Percentiles rank a stretch among this genome's conserved stretches.
phyloP scores from a whole-genome alignment of 2,329 filamentous ascomycete species.

The Tolypocladium paradoxum region DNA sequence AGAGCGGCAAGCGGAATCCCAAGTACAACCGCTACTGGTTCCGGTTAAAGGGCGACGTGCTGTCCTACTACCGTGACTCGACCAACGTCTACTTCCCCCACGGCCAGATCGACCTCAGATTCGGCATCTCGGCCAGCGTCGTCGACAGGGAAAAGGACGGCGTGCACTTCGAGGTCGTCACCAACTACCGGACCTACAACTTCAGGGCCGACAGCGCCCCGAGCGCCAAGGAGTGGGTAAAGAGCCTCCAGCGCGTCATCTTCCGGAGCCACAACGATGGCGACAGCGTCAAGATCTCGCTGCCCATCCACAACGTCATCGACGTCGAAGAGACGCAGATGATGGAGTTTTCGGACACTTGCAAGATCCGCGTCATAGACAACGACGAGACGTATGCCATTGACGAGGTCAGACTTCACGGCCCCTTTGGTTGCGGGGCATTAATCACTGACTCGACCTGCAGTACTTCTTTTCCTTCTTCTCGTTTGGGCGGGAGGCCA shows the following conservation, averaged over 20 bases:
- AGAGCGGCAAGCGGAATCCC: conserved; percentile 79
- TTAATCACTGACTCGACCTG: conserved; percentile 1
- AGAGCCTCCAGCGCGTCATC: conserved; percentile 84
- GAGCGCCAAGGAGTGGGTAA: conserved; percentile 95
- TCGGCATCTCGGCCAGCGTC: conserved; percentile 77
- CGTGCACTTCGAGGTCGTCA: conserved; percentile 69
- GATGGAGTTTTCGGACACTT: conserved; percentile 83
- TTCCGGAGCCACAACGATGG: conserved; percentile 94
- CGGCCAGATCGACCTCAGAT: conserved; percentile 84
- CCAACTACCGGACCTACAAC: conserved; percentile 71
- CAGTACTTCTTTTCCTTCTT: conserved; percentile 98
- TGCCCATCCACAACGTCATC: conserved; percentile 80
- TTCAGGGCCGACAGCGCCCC: conserved; percentile 80
- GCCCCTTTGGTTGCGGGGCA: not conserved
- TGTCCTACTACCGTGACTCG: conserved; percentile 79
- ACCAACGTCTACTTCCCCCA: conserved; percentile 84
- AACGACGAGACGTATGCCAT: conserved; percentile 91
- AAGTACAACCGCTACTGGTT: conserved; percentile 92
- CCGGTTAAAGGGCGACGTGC: conserved; percentile 77
- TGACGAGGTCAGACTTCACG: conserved; percentile 59
- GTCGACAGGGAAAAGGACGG: conserved; percentile 68
- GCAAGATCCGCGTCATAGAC: conserved; percentile 87
- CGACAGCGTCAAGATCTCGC: conserved; percentile 89
- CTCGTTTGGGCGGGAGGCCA: conserved; percentile 70
- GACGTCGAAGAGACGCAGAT: conserved; percentile 89